Percentiles rank a stretch among this genome's conserved stretches.
phyloP scores from a whole-genome alignment of 2,329 filamentous ascomycete genomes.

The Pestalotiopsis sp. region DNA sequence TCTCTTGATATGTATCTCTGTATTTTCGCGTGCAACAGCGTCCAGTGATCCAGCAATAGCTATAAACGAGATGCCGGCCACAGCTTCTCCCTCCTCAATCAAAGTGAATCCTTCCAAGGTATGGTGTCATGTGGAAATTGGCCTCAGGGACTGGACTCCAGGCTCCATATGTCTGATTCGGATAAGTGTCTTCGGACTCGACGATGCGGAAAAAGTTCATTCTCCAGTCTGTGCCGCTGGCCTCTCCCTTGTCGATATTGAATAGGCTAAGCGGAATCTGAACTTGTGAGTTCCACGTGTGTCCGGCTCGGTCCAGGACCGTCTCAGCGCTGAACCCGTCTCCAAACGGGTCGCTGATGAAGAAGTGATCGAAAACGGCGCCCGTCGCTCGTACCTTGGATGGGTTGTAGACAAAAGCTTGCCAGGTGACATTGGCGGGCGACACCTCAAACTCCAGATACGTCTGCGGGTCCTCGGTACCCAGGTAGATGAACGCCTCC shows the following conservation, averaged over 20 bases:
- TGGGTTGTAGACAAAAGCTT: constrained; percentile 52
- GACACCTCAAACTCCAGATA: constrained; percentile 53
- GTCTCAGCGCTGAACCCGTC: constrained; percentile 44
- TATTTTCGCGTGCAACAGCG: too few relatives aligned
- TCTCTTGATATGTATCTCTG: too few relatives aligned
- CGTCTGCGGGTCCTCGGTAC: constrained; percentile 44
- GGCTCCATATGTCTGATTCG: constrained; percentile 42
- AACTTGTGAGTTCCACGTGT: constrained; percentile 41
- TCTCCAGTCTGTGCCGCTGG: constrained; percentile 45
- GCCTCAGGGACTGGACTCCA: constrained; percentile 47
- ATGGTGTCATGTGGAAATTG: constrained; percentile 42
- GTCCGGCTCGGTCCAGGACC: constrained; percentile 32
- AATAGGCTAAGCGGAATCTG: constrained; percentile 48
- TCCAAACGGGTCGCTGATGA: constrained; percentile 36
- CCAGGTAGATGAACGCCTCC: constrained; percentile 48
- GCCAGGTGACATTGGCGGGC: constrained; percentile 52
- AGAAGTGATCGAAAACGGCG: constrained; percentile 44
- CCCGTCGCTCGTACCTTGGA: constrained; percentile 41
- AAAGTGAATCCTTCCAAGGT: constrained; percentile 1
- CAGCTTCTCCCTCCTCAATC: background rate
- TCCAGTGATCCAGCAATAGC: too few relatives aligned
- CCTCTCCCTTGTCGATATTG: constrained; percentile 44
- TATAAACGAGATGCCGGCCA: too few relatives aligned
- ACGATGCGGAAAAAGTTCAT: constrained; percentile 55
- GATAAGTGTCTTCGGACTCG: constrained; percentile 41